These are phyloP conservation scores for Nymphaea colorata DNA, from an alignment of 164 flowering plant species.

Conservation along the genomic window DNA sequence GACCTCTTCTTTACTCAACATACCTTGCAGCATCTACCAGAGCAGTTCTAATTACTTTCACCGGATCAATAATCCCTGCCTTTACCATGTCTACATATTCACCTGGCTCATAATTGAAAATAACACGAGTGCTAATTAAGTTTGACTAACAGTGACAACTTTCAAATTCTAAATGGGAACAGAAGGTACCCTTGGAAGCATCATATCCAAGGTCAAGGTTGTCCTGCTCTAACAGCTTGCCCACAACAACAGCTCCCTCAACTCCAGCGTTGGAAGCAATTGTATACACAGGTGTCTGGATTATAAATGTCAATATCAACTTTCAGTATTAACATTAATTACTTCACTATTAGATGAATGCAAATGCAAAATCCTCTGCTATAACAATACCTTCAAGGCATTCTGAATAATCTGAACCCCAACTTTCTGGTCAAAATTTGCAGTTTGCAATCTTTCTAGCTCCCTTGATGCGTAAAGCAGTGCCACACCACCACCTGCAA, in stretches of 20 bases:
- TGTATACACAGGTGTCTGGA: constrained; percentile 78
- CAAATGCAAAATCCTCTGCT: no score
- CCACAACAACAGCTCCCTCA: constrained; percentile 96
- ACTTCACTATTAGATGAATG: no score
- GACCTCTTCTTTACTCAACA: neutral
- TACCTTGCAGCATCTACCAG: constrained; percentile 97
- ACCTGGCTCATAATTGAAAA: constrained; percentile 28
- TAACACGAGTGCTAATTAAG: no score
- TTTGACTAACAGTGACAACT: no score
- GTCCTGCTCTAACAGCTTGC: constrained; percentile 87
- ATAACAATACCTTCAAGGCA: constrained; percentile 61
- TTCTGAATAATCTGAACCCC: constrained; percentile 97
- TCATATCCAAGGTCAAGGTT: constrained; percentile 89
- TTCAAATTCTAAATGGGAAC: neutral
- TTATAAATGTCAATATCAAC: no score
- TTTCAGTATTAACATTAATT: no score
- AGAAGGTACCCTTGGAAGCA: constrained; percentile 78
- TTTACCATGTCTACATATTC: constrained; percentile 96
- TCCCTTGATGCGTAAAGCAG: constrained; percentile 93
- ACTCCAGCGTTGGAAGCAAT: constrained; percentile 97
- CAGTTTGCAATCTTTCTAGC: constrained; percentile 71
- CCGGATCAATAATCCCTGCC: constrained; percentile 86
- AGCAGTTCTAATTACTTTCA: constrained; percentile 98
- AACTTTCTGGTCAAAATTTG: constrained; percentile 94
- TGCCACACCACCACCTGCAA: constrained; percentile 95